phyloP scores from a whole-genome alignment of 371 early-diverging fungal species.

The Choanephora cucurbitarum region DNA sequence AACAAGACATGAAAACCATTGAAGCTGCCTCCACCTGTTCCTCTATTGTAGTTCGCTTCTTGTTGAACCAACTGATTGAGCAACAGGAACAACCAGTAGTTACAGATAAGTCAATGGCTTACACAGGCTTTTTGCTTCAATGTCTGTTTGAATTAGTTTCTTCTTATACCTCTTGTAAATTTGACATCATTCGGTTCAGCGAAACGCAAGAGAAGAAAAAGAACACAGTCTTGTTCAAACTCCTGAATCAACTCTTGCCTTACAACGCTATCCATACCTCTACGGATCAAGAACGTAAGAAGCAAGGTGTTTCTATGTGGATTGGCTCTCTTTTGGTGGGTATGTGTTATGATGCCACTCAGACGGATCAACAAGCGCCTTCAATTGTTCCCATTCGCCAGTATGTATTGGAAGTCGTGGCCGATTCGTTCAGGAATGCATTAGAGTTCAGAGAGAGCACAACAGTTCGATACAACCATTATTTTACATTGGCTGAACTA shows the following conservation, averaged over 20 bases:
- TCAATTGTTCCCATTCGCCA: constrained; percentile 62
- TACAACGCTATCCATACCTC: constrained; percentile 53
- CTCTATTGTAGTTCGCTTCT: constrained; percentile 14
- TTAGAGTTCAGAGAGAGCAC: constrained; percentile 47
- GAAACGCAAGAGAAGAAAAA: too few species aligned
- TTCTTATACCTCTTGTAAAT: constrained; percentile 80
- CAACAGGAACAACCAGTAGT: constrained; percentile 1
- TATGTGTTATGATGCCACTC: constrained; percentile 50
- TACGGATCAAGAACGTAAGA: constrained; percentile 55
- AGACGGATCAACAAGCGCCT: constrained; percentile 36
- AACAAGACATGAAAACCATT: not conserved
- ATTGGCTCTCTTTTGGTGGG: constrained; percentile 59
- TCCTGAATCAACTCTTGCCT: constrained; percentile 64
- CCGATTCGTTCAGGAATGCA: constrained; percentile 61
- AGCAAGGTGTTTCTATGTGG: constrained; percentile 68
- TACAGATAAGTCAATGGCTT: constrained; percentile 31
- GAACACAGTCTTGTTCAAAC: constrained; percentile 23
- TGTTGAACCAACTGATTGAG: constrained; percentile 12
- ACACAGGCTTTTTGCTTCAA: constrained; percentile 85
- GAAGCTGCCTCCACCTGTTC: constrained; percentile 4
- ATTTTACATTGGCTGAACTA: constrained; percentile 73
- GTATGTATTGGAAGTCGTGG: constrained; percentile 64
- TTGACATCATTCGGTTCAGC: constrained; percentile 64
- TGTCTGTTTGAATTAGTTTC: constrained; percentile 81
- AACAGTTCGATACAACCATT: constrained; percentile 66